These are phyloP conservation scores for Malus asiatica DNA, from an alignment of 306 rosid species.

Conservation along the genomic window DNA sequence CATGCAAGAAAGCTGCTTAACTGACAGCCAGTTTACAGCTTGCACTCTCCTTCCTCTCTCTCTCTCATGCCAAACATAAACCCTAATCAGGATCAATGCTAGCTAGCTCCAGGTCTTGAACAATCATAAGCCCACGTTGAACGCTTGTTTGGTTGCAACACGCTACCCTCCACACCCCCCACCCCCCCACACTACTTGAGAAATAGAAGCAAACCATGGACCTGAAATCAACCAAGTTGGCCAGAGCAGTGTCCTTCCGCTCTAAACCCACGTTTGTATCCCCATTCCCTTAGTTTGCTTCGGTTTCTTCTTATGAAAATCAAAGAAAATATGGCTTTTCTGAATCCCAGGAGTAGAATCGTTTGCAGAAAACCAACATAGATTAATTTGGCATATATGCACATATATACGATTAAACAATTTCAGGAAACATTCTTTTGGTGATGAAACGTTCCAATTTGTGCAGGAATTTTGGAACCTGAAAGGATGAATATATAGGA, in stretches of 20 bases:
- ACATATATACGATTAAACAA: neutral
- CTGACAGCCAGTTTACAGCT: conserved; percentile 95
- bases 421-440: neutral
- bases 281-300: neutral
- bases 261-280: neutral
- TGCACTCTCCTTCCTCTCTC: conserved; percentile 31
- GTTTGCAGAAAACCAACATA: neutral
- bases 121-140: conserved; percentile 40
- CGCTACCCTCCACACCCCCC: conserved; percentile 9
- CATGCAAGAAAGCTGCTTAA: conserved; percentile 95
- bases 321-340: neutral
- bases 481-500: neutral
- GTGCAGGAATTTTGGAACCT: neutral
- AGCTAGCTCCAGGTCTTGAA: conserved; percentile 20
- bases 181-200: neutral
- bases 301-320: neutral
- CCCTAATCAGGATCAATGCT: conserved; percentile 34
- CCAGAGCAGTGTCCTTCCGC: neutral
- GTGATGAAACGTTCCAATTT: neutral
- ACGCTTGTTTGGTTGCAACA: conserved; percentile 13
- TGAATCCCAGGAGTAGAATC: neutral
- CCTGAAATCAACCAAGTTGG: neutral
- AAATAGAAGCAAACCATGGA: neutral
- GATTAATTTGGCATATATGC: neutral
- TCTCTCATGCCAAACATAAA: conserved; percentile 36